These are phyloP conservation scores for Betula pendula DNA, from an alignment of 306 rosid genomes.

Conservation along the genomic window DNA sequence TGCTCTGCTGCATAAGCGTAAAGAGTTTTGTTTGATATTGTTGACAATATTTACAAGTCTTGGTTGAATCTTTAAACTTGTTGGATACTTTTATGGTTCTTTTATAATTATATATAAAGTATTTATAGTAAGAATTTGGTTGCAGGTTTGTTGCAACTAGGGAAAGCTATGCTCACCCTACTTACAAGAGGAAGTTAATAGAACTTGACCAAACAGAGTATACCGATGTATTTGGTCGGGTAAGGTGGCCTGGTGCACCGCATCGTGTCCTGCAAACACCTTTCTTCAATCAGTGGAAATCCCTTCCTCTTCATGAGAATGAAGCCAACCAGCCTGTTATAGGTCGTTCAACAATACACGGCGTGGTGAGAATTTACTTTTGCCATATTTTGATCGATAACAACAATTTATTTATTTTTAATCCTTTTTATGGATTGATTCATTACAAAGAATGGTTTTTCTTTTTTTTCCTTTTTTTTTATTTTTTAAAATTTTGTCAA, in stretches of 20 bases:
- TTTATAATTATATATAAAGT: no score
- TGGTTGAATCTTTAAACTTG: no score
- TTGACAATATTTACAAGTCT: neutral
- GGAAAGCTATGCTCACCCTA: conserved; percentile 84
- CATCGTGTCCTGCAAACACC: conserved; percentile 74
- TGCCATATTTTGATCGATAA: neutral
- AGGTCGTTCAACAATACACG: conserved; percentile 63
- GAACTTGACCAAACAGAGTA: conserved; percentile 65
- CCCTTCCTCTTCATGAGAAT: conserved; percentile 59
- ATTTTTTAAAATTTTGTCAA: no score
- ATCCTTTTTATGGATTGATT: neutral
- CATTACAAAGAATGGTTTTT: no score
- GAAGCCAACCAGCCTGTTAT: conserved; percentile 68
- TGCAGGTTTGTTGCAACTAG: conserved; percentile 80
- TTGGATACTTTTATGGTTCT: no score
- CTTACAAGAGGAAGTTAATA: conserved; percentile 69
- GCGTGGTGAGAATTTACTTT: conserved; percentile 52
- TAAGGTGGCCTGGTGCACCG: conserved; percentile 81
- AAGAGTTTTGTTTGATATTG: no score
- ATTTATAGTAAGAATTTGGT: conserved; percentile 1
- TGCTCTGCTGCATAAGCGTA: no score
- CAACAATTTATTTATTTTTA: no score
- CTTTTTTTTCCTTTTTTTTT: no score
- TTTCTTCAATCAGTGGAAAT: conserved; percentile 67
- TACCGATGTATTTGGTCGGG: conserved; percentile 74